Evolutionary conservation across 805 yeast genomes (phyloP).

Genomic region (Myxozyma neglecta): DNA sequence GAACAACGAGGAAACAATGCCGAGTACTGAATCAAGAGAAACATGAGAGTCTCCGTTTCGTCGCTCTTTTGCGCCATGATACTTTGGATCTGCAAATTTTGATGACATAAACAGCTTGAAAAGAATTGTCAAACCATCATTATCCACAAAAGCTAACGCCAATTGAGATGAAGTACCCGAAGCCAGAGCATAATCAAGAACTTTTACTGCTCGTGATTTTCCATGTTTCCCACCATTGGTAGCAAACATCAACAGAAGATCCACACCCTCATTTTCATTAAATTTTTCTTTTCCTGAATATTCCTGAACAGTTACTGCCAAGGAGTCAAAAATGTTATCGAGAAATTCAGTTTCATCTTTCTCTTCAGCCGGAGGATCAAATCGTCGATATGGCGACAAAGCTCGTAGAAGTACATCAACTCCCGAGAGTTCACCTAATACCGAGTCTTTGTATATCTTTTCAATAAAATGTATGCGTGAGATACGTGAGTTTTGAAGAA

Average conservation of each 20-base stretch:
- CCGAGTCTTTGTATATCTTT: conserved; percentile 1
- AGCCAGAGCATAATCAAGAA: conserved; percentile 28
- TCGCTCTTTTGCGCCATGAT: conserved; percentile 15
- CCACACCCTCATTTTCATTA: conserved; percentile 32
- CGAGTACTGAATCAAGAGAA: conserved; percentile 30
- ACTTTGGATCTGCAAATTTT: conserved; percentile 14
- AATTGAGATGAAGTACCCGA: conserved; percentile 16
- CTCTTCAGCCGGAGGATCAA: conserved; percentile 27
- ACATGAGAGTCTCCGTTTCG: conserved; percentile 11
- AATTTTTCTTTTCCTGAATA: conserved; percentile 24
- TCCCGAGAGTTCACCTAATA: conserved; percentile 20
- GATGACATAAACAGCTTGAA: conserved; percentile 29
- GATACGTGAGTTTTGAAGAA: conserved; percentile 20
- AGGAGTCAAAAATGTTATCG: conserved; percentile 31
- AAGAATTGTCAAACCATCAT: conserved; percentile 26
- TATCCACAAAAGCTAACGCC: conserved; percentile 25
- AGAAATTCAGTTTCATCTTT: conserved; percentile 29
- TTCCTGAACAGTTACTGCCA: conserved; percentile 26
- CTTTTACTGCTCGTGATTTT: conserved; percentile 24
- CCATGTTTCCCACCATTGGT: conserved; percentile 27
- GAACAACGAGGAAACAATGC: conserved; percentile 29
- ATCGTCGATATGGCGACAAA: conserved; percentile 22
- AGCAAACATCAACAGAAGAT: conserved; percentile 26
- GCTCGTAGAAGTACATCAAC: conserved; percentile 28
- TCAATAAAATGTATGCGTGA: conserved; percentile 10